phyloP scores from a whole-genome alignment of 2,329 filamentous ascomycete genomes.

The Phaeoacremonium minimum region DNA sequence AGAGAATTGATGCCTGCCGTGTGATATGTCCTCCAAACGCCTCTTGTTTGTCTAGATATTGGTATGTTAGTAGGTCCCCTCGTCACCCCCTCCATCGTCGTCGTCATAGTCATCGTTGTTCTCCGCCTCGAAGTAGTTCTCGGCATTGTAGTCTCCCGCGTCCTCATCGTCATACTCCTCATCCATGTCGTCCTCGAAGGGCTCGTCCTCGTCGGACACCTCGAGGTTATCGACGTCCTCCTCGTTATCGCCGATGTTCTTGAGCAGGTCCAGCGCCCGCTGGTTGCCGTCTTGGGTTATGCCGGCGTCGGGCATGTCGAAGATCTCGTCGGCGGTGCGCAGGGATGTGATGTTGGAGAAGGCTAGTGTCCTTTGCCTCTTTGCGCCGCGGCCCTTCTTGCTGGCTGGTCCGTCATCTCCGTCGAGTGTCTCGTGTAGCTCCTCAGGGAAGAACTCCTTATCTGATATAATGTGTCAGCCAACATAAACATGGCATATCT shows the following conservation, averaged over 20 bases:
- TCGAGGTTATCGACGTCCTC: constrained; percentile 27
- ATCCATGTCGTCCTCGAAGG: constrained; percentile 35
- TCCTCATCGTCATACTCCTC: constrained; percentile 52
- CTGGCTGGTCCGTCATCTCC: constrained; percentile 32
- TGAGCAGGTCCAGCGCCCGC: constrained; percentile 39
- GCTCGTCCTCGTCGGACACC: constrained; percentile 45
- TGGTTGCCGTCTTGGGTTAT: constrained; percentile 19
- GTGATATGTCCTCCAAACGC: too few relatives aligned
- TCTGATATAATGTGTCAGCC: constrained; percentile 8
- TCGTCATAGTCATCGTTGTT: constrained; percentile 50
- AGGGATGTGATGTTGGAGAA: constrained; percentile 42
- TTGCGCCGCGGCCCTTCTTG: constrained; percentile 22
- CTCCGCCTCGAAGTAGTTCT: constrained; percentile 56
- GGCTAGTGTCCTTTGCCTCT: constrained; percentile 40
- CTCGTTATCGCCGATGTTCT: constrained; percentile 32
- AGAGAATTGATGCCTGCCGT: too few relatives aligned
- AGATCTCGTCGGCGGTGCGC: constrained; percentile 47
- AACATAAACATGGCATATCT: too few relatives aligned
- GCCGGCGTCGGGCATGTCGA: constrained; percentile 29
- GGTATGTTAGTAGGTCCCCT: constrained; percentile 14
- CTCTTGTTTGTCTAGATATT: too few relatives aligned
- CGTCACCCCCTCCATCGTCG: constrained; percentile 34
- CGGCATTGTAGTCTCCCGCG: constrained; percentile 57
- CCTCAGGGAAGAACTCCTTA: constrained; percentile 49
- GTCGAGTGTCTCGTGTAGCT: constrained; percentile 52